phyloP scores from a whole-genome alignment of 108 stramenopile genomes.

The Cyclotella cryptica region DNA sequence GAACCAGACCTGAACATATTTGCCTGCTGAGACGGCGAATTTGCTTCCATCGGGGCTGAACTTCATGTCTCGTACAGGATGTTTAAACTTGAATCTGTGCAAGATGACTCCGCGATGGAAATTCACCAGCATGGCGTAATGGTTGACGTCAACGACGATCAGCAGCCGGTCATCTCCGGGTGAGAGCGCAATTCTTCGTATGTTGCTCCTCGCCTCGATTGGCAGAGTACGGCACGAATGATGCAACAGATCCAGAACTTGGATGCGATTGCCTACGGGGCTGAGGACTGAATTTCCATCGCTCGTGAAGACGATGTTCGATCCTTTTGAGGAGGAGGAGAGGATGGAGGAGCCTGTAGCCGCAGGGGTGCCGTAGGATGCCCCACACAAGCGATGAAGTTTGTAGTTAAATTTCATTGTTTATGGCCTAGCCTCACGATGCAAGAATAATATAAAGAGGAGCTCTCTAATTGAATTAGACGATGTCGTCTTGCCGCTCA shows the following conservation, averaged over 20 bases:
- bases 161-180: slow-evolving; percentile 85
- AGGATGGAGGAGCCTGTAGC: slow-evolving; percentile 54
- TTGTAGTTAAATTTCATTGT: slow-evolving; percentile 95
- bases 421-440: no score
- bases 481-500: no score
- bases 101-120: slow-evolving; percentile 88
- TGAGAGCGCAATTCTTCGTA: slow-evolving; percentile 86
- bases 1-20: slow-evolving; percentile 94
- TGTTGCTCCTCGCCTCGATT: slow-evolving; percentile 91
- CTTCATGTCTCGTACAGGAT: slow-evolving; percentile 74
- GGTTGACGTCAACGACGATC: slow-evolving; percentile 84
- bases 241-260: slow-evolving; percentile 89
- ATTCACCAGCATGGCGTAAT: slow-evolving; percentile 82
- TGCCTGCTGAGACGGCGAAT: slow-evolving; percentile 93
- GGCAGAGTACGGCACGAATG: slow-evolving; percentile 91
- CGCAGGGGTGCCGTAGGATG: slow-evolving; percentile 88
- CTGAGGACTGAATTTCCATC: slow-evolving; percentile 91
- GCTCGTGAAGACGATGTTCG: slow-evolving; percentile 93
- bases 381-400: slow-evolving; percentile 93
- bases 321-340: slow-evolving; percentile 67
- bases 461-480: no score
- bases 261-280: slow-evolving; percentile 94
- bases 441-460: no score
- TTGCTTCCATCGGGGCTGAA: slow-evolving; percentile 92
- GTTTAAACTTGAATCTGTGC: slow-evolving; percentile 94